phyloP scores from a whole-genome alignment of 2,329 filamentous ascomycete genomes.

The Remersonia thermophila region DNA sequence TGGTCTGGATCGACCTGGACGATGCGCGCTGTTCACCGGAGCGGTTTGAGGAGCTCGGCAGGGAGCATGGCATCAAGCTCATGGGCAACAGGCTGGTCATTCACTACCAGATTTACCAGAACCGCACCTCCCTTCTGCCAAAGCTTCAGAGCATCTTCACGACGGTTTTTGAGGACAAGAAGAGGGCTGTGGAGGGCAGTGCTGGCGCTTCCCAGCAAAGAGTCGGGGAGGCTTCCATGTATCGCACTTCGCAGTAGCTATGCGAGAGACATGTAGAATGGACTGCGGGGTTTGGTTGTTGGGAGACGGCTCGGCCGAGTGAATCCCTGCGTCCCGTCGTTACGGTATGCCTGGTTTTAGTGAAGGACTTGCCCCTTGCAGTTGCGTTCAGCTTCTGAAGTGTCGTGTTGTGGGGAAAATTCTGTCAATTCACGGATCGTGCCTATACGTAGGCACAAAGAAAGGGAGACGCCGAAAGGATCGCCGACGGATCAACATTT shows the following conservation, averaged over 20 bases:
- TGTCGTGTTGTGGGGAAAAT: too few species aligned
- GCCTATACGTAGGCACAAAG: too few species aligned
- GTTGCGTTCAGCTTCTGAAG: too few species aligned
- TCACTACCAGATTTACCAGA: constrained; percentile 50
- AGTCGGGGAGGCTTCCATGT: constrained; percentile 13
- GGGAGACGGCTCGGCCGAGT: too few species aligned
- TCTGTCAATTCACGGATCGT: too few species aligned
- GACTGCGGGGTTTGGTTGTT: too few species aligned
- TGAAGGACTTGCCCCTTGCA: too few species aligned
- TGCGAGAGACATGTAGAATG: neutral
- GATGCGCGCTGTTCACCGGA: constrained; percentile 35
- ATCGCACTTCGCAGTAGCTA: constrained; percentile 5
- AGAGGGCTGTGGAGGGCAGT: neutral
- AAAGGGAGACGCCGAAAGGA: too few species aligned
- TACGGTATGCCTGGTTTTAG: too few species aligned
- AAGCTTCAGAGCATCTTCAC: constrained; percentile 45
- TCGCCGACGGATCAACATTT: too few species aligned
- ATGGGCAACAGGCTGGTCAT: constrained; percentile 32
- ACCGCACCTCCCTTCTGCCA: constrained; percentile 45
- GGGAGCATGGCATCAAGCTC: constrained; percentile 31
- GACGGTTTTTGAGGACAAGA: constrained; percentile 20
- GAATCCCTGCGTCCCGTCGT: too few species aligned
- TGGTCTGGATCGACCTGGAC: constrained; percentile 73
- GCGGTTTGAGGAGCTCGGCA: constrained; percentile 28
- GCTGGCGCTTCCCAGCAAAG: neutral